Base-by-base conservation (phyloP, 2,329 filamentous ascomycete genomes). In the Allantophomopsis cytisporea region DNA sequence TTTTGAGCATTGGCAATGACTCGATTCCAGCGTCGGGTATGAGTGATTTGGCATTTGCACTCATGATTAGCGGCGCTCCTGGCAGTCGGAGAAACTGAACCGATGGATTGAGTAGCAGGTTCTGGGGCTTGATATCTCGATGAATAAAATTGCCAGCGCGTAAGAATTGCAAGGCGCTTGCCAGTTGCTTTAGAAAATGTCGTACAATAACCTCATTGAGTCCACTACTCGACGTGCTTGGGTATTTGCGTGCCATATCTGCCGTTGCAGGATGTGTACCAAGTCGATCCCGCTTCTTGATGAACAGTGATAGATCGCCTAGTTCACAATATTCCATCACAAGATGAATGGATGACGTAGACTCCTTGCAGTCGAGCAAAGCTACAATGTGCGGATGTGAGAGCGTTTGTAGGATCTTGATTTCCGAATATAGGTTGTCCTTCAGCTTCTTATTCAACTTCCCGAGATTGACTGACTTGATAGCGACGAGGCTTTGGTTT, bases 281-380 rank as follows among this genome's bases (percentile, higher is more conserved):
- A 35, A 95, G 73, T 54, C 80, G 83, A 44, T 89, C 79, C 44
- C 89, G 76, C 63, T 91, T 93, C 69, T 91, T 94, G 64, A 98
- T 95, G 61, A 98, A 96, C 39, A 89, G 71, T 10, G 91, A 94
- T 42, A 98, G 64, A 56, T 98, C 91, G 16, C 91, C 89, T 32
- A 98, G 73, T 56, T 94, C 86, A 63, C 91, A 96, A 62, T 93
- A 96, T 64, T 98, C 91, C 89, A 96, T 98, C 46, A 96, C 80
- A 42, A 98, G 73, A 62, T 98, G 91, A 62, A 96, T 95, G 55
- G 94, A 84, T 16, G 80, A 80, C 3, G 76, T 67, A 1, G 85
- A 82, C 60, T 96, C 88, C 59, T 89, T 73, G 64, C 88, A 95
- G 62, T 94, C 86, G 65, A 95, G 88, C 36, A 98, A 79, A 50